Evolutionary conservation across 2,329 filamentous ascomycete genomes (phyloP).

Genomic region (Thielaviopsis populi): DNA sequence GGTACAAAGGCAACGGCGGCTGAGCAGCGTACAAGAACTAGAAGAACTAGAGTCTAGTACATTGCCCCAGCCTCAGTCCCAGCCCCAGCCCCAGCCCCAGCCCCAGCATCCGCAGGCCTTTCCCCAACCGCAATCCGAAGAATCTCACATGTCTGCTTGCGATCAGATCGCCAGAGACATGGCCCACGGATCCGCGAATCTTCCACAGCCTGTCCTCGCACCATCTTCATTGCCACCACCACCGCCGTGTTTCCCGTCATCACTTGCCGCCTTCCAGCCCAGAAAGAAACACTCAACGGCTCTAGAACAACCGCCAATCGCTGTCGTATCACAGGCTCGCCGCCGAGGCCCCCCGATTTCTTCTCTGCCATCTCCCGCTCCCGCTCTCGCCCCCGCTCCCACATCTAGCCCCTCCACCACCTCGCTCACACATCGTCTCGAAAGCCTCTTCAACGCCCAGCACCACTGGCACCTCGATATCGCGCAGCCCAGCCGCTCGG

Average conservation of each 20-base stretch:
- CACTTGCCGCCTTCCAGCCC: too few relatives aligned
- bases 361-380: too few relatives aligned
- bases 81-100: too few relatives aligned
- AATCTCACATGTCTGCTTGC: background rate
- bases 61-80: background rate
- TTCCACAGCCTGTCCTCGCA: background rate
- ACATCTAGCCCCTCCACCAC: background rate
- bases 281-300: too few relatives aligned
- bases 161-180: conserved; percentile 1
- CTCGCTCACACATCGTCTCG: background rate
- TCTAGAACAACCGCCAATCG: too few relatives aligned
- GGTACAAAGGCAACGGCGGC: background rate
- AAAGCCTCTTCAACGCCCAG: background rate
- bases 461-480: background rate
- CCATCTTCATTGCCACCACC: background rate
- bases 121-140: background rate
- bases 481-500: background rate
- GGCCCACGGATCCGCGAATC: background rate
- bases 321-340: too few relatives aligned
- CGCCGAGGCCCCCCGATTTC: background rate
- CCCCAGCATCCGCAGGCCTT: background rate
- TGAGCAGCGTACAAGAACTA: background rate
- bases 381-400: background rate
- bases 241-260: too few relatives aligned
- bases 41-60: background rate